Conservation (phyloP, 305 asterid species). For the Fraxinus greggii region DNA sequence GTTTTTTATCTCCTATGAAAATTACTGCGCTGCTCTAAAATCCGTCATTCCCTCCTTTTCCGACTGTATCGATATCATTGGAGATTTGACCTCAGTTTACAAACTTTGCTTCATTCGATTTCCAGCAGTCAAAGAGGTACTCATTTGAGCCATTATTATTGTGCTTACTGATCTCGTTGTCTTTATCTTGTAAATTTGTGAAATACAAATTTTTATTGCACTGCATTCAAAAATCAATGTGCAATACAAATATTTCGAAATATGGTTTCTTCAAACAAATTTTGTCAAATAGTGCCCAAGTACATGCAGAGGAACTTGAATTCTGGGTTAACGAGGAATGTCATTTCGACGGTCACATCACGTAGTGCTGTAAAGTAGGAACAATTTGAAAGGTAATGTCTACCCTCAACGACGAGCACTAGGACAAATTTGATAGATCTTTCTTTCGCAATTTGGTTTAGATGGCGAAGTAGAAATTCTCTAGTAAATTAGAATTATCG, state of each 20-base stretch:
- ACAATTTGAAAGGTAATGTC: neutral
- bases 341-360: neutral
- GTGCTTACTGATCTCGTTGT: neutral
- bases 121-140: neutral
- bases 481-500: neutral
- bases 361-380: neutral
- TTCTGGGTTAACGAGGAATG: neutral
- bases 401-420: neutral
- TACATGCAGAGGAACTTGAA: neutral
- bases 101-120: neutral
- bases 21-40: neutral
- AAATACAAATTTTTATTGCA: too few species aligned
- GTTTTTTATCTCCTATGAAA: neutral
- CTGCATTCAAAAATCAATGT: neutral
- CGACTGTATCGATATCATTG: neutral
- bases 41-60: neutral
- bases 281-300: neutral
- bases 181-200: neutral
- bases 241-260: neutral
- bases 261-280: neutral
- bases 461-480: neutral
- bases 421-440: neutral
- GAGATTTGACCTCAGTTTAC: neutral
- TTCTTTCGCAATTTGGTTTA: neutral
- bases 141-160: neutral